Conservation (phyloP, 1,284 basidiomycete genomes). For the Albatrellus sp. region DNA sequence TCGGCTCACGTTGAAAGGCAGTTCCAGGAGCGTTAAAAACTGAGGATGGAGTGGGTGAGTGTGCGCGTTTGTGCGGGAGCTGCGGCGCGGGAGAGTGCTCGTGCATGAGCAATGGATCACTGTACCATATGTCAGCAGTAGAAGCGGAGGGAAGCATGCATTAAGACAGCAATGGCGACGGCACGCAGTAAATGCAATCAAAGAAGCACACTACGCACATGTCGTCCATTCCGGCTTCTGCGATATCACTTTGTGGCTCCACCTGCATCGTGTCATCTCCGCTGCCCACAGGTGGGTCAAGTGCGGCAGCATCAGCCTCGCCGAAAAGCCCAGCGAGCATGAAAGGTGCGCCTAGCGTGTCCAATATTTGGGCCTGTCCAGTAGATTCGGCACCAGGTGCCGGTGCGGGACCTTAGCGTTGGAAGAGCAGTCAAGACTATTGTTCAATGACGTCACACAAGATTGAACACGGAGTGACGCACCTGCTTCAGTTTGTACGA, state of each 20-base stretch:
- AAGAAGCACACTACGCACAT: neutral
- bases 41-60: neutral
- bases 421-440: neutral
- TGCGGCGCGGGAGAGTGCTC: neutral
- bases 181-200: neutral
- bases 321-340: conserved; percentile 65
- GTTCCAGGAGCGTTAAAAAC: neutral
- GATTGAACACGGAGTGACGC: neutral
- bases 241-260: neutral
- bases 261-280: neutral
- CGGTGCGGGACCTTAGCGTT: conserved; percentile 15
- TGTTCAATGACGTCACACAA: neutral
- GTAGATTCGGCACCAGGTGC: conserved; percentile 64
- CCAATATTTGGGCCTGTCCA: conserved; percentile 63
- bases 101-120: conserved; percentile 1
- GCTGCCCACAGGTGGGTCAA: neutral
- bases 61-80: conserved; percentile 5
- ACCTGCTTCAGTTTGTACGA: conserved; percentile 19
- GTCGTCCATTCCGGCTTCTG: neutral
- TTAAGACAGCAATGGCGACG: neutral
- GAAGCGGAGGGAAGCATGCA: neutral
- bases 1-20: conserved; percentile 3
- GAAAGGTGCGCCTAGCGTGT: conserved; percentile 57
- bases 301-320: conserved; percentile 41
- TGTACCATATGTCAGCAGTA: neutral